These are phyloP conservation scores for Sugiyamaella xylanicola DNA, from an alignment of 1,139 yeast species.

Conservation along the genomic window DNA sequence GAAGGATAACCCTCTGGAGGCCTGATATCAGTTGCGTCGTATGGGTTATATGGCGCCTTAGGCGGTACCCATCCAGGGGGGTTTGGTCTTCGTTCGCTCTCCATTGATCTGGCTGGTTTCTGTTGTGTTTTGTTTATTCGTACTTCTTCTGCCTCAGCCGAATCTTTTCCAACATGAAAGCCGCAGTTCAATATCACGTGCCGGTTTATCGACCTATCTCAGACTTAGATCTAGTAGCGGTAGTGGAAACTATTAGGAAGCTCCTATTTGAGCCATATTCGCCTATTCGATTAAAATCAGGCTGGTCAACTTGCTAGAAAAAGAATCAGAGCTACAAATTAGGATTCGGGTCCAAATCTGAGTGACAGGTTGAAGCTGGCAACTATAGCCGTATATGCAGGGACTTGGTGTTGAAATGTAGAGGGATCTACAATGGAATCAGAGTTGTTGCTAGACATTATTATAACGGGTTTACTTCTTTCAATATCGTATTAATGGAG, in stretches of 20 bases:
- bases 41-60: conserved; percentile 81
- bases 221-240: no score
- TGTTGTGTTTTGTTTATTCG: background rate
- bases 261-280: no score
- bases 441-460: no score
- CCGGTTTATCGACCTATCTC: background rate
- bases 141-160: background rate
- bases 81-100: conserved; percentile 61
- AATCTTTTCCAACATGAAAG: conserved; percentile 3
- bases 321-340: no score
- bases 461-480: no score
- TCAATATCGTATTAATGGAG: no score
- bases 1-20: conserved; percentile 88
- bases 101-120: background rate
- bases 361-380: conserved; percentile 2
- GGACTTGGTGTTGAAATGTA: background rate
- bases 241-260: no score
- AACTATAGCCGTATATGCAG: conserved; percentile 11
- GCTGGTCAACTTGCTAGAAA: no score
- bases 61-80: conserved; percentile 86
- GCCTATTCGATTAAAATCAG: no score
- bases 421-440: no score
- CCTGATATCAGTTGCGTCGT: conserved; percentile 72
- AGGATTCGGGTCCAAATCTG: no score
- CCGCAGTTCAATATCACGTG: background rate